Evolutionary conservation across 164 flowering plant genomes (phyloP).

Genomic region (Sextonia rubra): DNA sequence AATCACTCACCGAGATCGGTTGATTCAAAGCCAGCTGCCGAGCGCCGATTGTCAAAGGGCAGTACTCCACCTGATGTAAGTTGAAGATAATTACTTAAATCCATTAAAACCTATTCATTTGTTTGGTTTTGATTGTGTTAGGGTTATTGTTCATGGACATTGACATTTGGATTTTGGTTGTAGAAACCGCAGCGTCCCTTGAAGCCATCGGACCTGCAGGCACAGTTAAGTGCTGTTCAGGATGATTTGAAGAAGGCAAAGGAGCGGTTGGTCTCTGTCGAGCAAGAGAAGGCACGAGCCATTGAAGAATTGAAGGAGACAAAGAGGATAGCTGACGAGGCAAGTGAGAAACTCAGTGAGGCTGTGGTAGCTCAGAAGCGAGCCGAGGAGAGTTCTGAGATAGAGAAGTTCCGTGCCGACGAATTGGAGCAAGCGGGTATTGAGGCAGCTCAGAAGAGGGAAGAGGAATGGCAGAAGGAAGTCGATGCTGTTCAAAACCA

Average conservation of each 20-base stretch:
- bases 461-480: conserved; percentile 76
- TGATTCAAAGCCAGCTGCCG: conserved; percentile 46
- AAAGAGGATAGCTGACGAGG: conserved; percentile 63
- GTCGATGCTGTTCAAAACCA: conserved; percentile 65
- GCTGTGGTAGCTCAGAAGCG: conserved; percentile 79
- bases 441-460: conserved; percentile 71
- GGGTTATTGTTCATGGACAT: background rate
- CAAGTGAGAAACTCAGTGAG: conserved; percentile 71
- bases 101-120: background rate
- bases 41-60: conserved; percentile 45
- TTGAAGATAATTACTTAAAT: background rate
- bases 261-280: conserved; percentile 51
- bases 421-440: conserved; percentile 86
- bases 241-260: conserved; percentile 82
- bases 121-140: background rate
- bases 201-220: conserved; percentile 68
- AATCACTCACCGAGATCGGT: conserved; percentile 67
- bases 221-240: conserved; percentile 49
- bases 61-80: conserved; percentile 65
- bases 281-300: conserved; percentile 65
- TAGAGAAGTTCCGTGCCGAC: conserved; percentile 86
- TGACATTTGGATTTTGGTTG: conserved; percentile 14
- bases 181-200: conserved; percentile 56
- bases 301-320: conserved; percentile 72
- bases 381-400: conserved; percentile 87